Conservation (phyloP, 441 rosid species). For the Populus trichocarpa region DNA sequence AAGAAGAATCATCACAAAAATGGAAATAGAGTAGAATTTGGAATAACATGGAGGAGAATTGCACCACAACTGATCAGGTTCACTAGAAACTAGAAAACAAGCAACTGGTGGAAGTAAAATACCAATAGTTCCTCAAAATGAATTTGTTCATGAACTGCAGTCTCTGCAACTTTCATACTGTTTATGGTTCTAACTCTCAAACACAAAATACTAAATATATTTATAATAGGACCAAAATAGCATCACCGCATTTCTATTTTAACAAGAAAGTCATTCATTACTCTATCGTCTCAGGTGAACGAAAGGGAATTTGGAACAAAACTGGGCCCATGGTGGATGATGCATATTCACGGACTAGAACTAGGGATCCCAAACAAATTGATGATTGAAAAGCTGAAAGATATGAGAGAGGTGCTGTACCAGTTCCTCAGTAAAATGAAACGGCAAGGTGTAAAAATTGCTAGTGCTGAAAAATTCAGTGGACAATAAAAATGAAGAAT, state of each 20-base stretch:
- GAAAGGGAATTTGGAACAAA: background rate
- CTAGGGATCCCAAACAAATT: no score
- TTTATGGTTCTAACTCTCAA: background rate
- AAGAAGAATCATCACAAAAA: background rate
- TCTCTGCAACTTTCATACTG: conserved; percentile 9
- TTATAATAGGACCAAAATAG: conserved; percentile 7
- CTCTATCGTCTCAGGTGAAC: background rate
- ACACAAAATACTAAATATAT: background rate
- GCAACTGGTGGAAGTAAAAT: conserved; percentile 20
- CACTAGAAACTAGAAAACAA: conserved; percentile 19
- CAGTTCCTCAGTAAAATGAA: no score
- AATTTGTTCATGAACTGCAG: conserved; percentile 14
- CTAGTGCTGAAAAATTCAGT: no score
- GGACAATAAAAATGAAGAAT: background rate
- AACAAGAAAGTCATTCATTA: conserved; percentile 1
- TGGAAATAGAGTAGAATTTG: background rate
- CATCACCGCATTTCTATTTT: background rate
- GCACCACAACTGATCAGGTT: conserved; percentile 37
- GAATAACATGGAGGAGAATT: conserved; percentile 8
- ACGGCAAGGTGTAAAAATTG: no score
- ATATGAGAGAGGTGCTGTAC: no score
- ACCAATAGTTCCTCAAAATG: conserved; percentile 23
- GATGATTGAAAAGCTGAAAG: no score
- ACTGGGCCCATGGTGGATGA: background rate
- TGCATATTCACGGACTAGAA: background rate